Conservation (phyloP, 2,329 filamentous ascomycete genomes). For the Didymellaceae sp. region DNA sequence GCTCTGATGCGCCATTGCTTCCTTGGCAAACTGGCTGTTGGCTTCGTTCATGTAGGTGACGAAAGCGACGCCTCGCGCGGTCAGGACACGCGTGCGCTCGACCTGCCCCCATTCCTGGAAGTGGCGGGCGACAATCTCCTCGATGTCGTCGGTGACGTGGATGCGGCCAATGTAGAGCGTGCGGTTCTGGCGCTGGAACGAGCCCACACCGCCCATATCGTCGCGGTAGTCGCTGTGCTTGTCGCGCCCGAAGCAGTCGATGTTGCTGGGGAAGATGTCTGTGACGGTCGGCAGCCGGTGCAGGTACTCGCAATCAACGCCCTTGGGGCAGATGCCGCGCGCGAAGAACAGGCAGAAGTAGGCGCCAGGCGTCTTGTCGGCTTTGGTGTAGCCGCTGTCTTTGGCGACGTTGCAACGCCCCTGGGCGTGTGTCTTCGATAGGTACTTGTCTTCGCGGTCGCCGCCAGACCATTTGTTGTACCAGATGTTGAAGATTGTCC, state of each 20-base stretch:
- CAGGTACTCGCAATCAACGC: slow-evolving; percentile 91
- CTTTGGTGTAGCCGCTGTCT: slow-evolving; percentile 61
- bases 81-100: slow-evolving; percentile 86
- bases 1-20: slow-evolving; percentile 94
- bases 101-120: slow-evolving; percentile 97
- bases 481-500: slow-evolving; percentile 97
- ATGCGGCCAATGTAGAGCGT: slow-evolving; percentile 94
- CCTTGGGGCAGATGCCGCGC: slow-evolving; percentile 80
- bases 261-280: slow-evolving; percentile 90
- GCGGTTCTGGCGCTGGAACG: slow-evolving; percentile 90
- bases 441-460: slow-evolving; percentile 89
- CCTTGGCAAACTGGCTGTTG: slow-evolving; percentile 60
- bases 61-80: slow-evolving; percentile 88
- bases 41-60: slow-evolving; percentile 88
- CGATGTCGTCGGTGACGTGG: slow-evolving; percentile 94
- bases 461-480: slow-evolving; percentile 99
- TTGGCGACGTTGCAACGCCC: slow-evolving; percentile 85
- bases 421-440: slow-evolving; percentile 80
- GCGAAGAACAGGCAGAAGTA: slow-evolving; percentile 96
- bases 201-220: slow-evolving; percentile 97
- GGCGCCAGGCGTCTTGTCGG: slow-evolving; percentile 63
- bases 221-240: slow-evolving; percentile 93
- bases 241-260: slow-evolving; percentile 94
- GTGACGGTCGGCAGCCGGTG: slow-evolving; percentile 86
- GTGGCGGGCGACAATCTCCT: slow-evolving; percentile 92